These are phyloP conservation scores for Tilletiaria anomala DNA, from an alignment of 1,284 basidiomycete species.

Conservation along the genomic window DNA sequence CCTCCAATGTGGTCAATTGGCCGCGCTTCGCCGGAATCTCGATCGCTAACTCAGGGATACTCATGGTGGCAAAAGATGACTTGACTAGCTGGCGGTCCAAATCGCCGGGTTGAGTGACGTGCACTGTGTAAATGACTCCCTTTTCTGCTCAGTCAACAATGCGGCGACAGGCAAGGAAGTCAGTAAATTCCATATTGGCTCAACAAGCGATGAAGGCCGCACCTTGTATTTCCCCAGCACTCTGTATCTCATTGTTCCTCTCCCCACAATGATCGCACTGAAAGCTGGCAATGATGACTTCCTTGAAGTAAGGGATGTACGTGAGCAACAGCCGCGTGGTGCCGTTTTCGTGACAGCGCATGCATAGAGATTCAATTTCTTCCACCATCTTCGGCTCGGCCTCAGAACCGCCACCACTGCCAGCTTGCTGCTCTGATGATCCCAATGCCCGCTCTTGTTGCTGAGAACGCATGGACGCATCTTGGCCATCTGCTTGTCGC, in stretches of 20 bases:
- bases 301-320: conserved; percentile 86
- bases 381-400: conserved; percentile 25
- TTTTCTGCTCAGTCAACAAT: conserved; percentile 15
- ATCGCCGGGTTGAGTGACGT: conserved; percentile 57
- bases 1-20: conserved; percentile 90
- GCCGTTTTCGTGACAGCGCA: conserved; percentile 85
- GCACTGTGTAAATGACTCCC: conserved; percentile 59
- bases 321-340: conserved; percentile 82
- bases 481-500: background rate
- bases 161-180: background rate
- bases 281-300: conserved; percentile 94
- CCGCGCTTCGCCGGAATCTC: conserved; percentile 73
- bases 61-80: conserved; percentile 64
- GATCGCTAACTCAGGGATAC: conserved; percentile 74
- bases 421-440: background rate
- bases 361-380: conserved; percentile 73
- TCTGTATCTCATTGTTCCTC: conserved; percentile 86
- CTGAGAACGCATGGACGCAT: background rate
- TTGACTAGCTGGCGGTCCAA: conserved; percentile 89
- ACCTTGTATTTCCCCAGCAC: conserved; percentile 77
- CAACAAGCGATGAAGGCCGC: conserved; percentile 21
- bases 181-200: background rate
- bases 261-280: conserved; percentile 81
- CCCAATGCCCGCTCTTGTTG: background rate
- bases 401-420: background rate